A percentile compares a stretch with the other conserved stretches of the same genome.
Conservation (phyloP, 2,329 filamentous ascomycete genomes). For the Ophiostoma novo-ulmi region DNA sequence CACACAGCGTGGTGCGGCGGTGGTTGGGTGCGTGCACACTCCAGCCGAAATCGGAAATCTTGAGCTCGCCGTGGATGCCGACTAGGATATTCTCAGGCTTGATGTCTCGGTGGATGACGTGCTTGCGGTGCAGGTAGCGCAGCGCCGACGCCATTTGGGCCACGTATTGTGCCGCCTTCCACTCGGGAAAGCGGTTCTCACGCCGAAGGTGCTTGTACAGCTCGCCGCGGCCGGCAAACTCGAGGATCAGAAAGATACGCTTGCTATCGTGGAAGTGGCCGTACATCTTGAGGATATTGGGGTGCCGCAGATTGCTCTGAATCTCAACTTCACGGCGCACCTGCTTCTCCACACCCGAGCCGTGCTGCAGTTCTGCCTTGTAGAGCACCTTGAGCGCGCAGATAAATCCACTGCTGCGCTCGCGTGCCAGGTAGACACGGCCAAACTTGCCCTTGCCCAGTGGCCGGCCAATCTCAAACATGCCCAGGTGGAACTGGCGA, state of each 20-base stretch:
- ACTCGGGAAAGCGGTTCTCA: conserved; percentile 75
- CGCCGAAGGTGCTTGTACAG: conserved; percentile 80
- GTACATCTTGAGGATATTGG: conserved; percentile 77
- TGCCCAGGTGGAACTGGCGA: conserved; percentile 76
- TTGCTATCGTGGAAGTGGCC: conserved; percentile 88
- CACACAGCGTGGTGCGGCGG: conserved; percentile 89
- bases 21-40: conserved; percentile 96
- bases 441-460: conserved; percentile 86
- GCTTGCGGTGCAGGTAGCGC: conserved; percentile 89
- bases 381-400: conserved; percentile 83
- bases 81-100: conserved; percentile 97
- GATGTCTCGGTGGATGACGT: conserved; percentile 95
- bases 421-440: conserved; percentile 76
- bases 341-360: conserved; percentile 74
- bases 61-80: conserved; percentile 95
- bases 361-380: conserved; percentile 75
- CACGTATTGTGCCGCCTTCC: conserved; percentile 80
- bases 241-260: conserved; percentile 79
- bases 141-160: conserved; percentile 87
- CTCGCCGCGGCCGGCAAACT: conserved; percentile 81
- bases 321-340: conserved; percentile 85
- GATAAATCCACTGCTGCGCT: conserved; percentile 72
- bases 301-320: conserved; percentile 79
- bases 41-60: conserved; percentile 98
- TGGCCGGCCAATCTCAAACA: conserved; percentile 88